Percentiles rank a stretch among this genome's conserved stretches.
Conservation (phyloP, 1,284 basidiomycete species). For the Tetrapyrgos nigripes region DNA sequence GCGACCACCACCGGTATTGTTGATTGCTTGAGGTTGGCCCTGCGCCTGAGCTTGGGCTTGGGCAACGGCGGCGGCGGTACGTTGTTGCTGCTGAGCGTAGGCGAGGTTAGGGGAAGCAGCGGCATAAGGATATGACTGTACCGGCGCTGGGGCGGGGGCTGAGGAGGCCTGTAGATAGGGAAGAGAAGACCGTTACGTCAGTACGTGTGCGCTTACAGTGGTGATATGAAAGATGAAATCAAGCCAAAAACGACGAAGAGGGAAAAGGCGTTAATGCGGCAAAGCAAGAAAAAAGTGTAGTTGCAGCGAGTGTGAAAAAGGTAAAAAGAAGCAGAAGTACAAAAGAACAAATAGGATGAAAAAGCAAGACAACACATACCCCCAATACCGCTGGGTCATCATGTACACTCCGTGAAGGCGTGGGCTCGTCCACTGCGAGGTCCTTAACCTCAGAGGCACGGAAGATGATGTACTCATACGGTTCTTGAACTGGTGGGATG, state of each 20-base stretch:
- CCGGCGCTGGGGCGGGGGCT: conserved; percentile 26
- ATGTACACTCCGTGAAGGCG: conserved; percentile 65
- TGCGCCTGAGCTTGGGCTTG: conserved; percentile 27
- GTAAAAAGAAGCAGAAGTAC: conserved; percentile 63
- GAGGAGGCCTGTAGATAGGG: conserved; percentile 7
- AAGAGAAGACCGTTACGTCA: conserved; percentile 16
- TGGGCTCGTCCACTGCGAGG: conserved; percentile 73
- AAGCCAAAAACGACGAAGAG: conserved; percentile 4
- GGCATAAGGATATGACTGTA: conserved; percentile 27
- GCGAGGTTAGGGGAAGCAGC: conserved; percentile 21
- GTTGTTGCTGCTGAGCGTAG: conserved; percentile 17
- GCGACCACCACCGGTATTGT: conserved; percentile 5
- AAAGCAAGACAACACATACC: conserved; percentile 54
- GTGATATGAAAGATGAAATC: neutral
- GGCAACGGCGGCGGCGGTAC: neutral
- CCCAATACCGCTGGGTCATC: conserved; percentile 82
- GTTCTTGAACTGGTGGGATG: conserved; percentile 78
- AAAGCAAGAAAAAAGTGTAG: no score
- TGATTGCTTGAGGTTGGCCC: conserved; percentile 24
- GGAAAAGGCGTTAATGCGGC: no score
- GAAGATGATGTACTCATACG: conserved; percentile 84
- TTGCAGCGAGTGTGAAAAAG: no score
- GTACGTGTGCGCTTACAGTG: conserved; percentile 6
- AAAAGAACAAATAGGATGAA: conserved; percentile 46
- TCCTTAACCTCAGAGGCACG: conserved; percentile 85